Evolutionary conservation across 208 protist genomes (phyloP).

Genomic region (Lotmaria passim): DNA sequence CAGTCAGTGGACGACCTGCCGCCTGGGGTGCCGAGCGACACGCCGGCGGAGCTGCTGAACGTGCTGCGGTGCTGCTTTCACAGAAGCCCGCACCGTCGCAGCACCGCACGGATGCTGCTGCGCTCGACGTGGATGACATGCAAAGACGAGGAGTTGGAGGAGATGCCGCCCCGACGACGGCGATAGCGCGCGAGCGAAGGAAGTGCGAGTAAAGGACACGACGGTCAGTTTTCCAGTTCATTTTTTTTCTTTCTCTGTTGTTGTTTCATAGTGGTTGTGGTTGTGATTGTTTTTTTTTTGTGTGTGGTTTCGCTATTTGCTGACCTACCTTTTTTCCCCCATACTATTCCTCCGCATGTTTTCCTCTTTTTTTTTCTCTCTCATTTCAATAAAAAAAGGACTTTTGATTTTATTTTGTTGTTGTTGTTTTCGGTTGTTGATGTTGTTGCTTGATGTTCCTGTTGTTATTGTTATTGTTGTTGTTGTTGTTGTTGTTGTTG

Average conservation of each 20-base stretch:
- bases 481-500: too few relatives aligned
- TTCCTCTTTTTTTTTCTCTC: too few relatives aligned
- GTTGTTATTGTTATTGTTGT: too few relatives aligned
- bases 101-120: conserved; percentile 64
- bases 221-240: not conserved
- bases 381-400: too few relatives aligned
- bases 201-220: not conserved
- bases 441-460: too few relatives aligned
- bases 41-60: conserved; percentile 37
- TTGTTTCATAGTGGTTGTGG: not conserved
- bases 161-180: conserved; percentile 40
- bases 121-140: conserved; percentile 79
- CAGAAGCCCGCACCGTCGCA: conserved; percentile 53
- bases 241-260: conserved; percentile 12
- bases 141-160: conserved; percentile 55
- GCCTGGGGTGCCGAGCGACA: conserved; percentile 64
- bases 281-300: conserved; percentile 1
- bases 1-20: conserved; percentile 58
- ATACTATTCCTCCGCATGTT: not conserved
- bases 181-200: not conserved
- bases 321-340: not conserved
- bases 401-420: too few relatives aligned
- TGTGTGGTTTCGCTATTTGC: too few relatives aligned
- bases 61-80: conserved; percentile 74
- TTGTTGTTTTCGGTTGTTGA: too few relatives aligned